Evolutionary conservation across 1,284 basidiomycete genomes (phyloP).

Genomic region (Lentinula novae-zelandiae): DNA sequence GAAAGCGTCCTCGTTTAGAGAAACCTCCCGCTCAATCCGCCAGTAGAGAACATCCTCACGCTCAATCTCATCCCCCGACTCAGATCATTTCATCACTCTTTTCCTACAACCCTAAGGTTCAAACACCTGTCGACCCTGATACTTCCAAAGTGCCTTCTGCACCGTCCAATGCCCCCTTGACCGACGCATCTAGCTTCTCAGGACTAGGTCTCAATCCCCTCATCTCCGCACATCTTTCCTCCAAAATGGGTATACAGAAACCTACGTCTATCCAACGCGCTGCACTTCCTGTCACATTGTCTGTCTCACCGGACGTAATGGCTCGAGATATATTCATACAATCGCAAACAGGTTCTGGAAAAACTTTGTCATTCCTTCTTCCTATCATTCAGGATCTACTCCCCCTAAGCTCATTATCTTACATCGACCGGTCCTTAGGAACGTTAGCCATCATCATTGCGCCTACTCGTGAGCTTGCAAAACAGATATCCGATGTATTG

Average conservation of each 20-base stretch:
- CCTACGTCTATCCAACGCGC: constrained; percentile 92
- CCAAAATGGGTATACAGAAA: constrained; percentile 80
- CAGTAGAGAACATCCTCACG: constrained; percentile 11
- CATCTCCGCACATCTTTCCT: constrained; percentile 74
- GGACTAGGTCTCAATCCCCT: constrained; percentile 82
- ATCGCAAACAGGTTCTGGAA: constrained; percentile 97
- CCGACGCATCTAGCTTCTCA: constrained; percentile 69
- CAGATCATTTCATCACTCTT: constrained; percentile 93
- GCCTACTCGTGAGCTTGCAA: constrained; percentile 92
- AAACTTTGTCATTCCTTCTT: constrained; percentile 92
- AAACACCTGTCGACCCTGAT: constrained; percentile 32
- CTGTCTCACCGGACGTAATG: constrained; percentile 34
- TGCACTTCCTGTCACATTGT: constrained; percentile 73
- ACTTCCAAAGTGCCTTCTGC: constrained; percentile 29
- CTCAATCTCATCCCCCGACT: constrained; percentile 34
- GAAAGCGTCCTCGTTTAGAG: constrained; percentile 50
- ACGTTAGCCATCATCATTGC: constrained; percentile 94
- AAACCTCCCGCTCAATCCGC: constrained; percentile 16
- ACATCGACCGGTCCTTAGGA: constrained; percentile 86
- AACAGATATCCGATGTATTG: constrained; percentile 78
- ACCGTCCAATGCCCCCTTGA: constrained; percentile 84
- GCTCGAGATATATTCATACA: constrained; percentile 90
- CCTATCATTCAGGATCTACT: constrained; percentile 95
- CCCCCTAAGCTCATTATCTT: constrained; percentile 81
- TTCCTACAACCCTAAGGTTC: constrained; percentile 74